Evolutionary conservation across 768 basidiomycete genomes (phyloP).

Genomic region (Kwoniella dejecticola): DNA sequence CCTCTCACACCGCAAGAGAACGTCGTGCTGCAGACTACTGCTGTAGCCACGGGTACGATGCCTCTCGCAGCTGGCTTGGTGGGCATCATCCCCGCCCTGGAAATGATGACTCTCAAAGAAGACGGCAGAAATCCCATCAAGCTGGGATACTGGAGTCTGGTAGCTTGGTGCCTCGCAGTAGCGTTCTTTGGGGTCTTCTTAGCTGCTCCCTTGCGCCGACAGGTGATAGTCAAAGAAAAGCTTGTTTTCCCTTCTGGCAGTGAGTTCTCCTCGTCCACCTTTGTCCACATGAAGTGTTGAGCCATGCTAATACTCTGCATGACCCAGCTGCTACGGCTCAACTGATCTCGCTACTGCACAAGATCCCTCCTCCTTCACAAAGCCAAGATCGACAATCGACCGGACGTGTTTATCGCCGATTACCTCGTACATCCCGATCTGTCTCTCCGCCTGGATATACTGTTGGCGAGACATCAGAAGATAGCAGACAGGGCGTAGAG

Average conservation of each 20-base stretch:
- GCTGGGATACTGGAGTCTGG: constrained; percentile 70
- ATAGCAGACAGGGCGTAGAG: constrained; percentile 38
- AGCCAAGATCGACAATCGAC: constrained; percentile 65
- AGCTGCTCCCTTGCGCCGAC: constrained; percentile 88
- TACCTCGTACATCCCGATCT: constrained; percentile 38
- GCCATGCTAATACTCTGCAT: no score
- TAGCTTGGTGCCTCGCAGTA: constrained; percentile 88
- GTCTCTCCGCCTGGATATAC: constrained; percentile 29
- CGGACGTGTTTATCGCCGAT: constrained; percentile 34
- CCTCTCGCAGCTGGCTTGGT: constrained; percentile 67
- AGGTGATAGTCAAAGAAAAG: constrained; percentile 94
- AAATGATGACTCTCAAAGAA: constrained; percentile 68
- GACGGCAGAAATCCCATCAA: constrained; percentile 78
- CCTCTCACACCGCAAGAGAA: constrained; percentile 89
- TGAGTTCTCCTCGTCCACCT: constrained; percentile 33
- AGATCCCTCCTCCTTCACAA: constrained; percentile 52
- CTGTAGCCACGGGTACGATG: constrained; percentile 81
- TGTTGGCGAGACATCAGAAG: constrained; percentile 55
- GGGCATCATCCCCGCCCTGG: constrained; percentile 87
- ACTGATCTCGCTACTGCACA: constrained; percentile 84
- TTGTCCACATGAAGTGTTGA: no score
- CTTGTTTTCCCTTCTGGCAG: constrained; percentile 90
- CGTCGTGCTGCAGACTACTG: constrained; percentile 90
- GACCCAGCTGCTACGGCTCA: constrained; percentile 86
- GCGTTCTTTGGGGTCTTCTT: constrained; percentile 98